Conservation (phyloP, 2,329 filamentous ascomycete genomes). For the Paraconiothyrium sp. region DNA sequence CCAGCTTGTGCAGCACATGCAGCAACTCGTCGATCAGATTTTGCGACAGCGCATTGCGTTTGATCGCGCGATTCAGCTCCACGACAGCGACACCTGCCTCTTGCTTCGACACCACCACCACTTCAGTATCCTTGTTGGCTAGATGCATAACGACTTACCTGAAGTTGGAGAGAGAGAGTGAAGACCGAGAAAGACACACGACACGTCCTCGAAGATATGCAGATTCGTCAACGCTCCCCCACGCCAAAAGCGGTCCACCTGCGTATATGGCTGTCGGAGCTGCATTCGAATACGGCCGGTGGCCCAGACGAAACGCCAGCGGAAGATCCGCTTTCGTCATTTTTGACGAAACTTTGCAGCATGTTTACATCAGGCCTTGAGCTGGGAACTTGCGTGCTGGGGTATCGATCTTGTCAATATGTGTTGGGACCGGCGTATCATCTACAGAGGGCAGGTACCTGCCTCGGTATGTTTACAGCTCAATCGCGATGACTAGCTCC, state of each 20-base stretch:
- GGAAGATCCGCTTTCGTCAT: background rate
- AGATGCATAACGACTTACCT: constrained; percentile 1
- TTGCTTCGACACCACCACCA: constrained; percentile 23
- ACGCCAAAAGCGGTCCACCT: background rate
- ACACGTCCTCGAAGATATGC: constrained; percentile 1
- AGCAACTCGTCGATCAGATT: constrained; percentile 55
- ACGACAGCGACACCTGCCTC: constrained; percentile 56
- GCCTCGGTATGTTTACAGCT: background rate
- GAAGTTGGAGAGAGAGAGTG: background rate
- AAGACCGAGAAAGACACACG: background rate
- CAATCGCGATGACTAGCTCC: background rate
- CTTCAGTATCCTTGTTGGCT: constrained; percentile 4
- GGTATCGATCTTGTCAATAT: background rate
- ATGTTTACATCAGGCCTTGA: background rate
- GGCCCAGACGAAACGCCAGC: background rate
- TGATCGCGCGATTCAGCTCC: constrained; percentile 62
- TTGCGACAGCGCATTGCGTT: constrained; percentile 67
- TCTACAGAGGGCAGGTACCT: constrained; percentile 9
- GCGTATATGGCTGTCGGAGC: background rate
- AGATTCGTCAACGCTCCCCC: background rate
- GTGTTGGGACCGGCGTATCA: background rate
- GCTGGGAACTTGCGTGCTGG: background rate
- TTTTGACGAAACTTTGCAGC: background rate
- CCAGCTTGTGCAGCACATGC: constrained; percentile 21
- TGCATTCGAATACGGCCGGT: background rate